Conservation (phyloP, 1,139 yeast species). For the Spathaspora sp. region DNA sequence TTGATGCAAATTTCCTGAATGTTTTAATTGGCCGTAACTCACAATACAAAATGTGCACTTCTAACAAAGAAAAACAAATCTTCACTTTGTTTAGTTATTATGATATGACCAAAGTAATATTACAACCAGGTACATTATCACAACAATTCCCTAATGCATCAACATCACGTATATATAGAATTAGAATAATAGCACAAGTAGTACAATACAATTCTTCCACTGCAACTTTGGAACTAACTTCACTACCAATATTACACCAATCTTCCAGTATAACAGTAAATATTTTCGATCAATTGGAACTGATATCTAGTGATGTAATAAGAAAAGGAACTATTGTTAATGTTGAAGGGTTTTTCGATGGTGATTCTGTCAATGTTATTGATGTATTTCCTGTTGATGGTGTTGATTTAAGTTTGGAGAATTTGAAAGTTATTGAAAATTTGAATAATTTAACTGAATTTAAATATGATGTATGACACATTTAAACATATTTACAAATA, state of each 20-base stretch:
- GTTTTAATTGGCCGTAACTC: too few species aligned
- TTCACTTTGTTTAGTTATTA: neutral
- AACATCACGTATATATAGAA: conserved; percentile 17
- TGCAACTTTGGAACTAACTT: conserved; percentile 13
- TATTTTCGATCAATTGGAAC: conserved; percentile 12
- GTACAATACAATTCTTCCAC: conserved; percentile 15
- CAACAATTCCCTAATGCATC: conserved; percentile 25
- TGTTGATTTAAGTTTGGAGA: conserved; percentile 8
- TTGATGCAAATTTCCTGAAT: too few species aligned
- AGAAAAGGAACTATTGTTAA: conserved; percentile 18
- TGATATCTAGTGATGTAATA: conserved; percentile 8
- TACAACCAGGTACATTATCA: conserved; percentile 26
- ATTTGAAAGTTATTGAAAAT: conserved; percentile 2
- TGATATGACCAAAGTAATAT: conserved; percentile 28
- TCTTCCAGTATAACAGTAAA: conserved; percentile 6
- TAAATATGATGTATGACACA: neutral
- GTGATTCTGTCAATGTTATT: conserved; percentile 10
- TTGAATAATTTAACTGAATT: conserved; percentile 1
- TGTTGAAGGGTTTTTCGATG: conserved; percentile 20
- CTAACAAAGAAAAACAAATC: neutral
- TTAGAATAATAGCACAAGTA: conserved; percentile 35
- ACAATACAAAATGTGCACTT: too few species aligned
- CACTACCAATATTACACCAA: conserved; percentile 13
- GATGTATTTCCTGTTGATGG: conserved; percentile 11
- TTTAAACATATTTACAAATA: too few species aligned